Evolutionary conservation across 306 rosid species (phyloP), one percentile per base, ranked within the genome.

Genomic region (Pachyrhizus erosus): DNA sequence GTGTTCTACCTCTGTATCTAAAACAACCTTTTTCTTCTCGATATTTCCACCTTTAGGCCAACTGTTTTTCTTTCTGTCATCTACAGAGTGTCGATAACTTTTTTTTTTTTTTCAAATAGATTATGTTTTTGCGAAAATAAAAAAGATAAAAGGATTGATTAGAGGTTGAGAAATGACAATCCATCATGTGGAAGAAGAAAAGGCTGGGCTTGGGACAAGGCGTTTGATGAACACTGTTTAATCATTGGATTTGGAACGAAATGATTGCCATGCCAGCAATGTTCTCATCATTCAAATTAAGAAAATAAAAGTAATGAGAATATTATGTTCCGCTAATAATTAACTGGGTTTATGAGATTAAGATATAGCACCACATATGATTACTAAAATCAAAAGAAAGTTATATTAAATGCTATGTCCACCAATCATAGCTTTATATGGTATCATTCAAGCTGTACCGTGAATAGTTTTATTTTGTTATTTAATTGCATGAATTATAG

Each of bases 261-360:
- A 86, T 78, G 74, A 78, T 82, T 77, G 18, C 13, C 31, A 39
- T 73, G 74, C 84, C 86, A 72, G 79, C 80, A 46, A 72, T 49
- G 66, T 64, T 76, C 75, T 76, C 34, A 48, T 76, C 57, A 37
- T 49, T 21, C 70, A 39, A 61, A 69, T 75, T 75, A 45, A 65
- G 7, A 42, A 37, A 71, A 66, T 65, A 26, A 61, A 26, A 12
- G 42, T 55, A 7, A 34, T 8, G 3, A 66, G 70, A 82, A 66
- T 40, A 81, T 61, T 65, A 73, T 20, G 61, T 40, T 73, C 48
- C 24, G 7, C 13, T 24, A 62, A 81, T 82, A 82, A 74, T 65
- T 74, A 62, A 73, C 12, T 12, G 68, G 17, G 24, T 10, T 65
- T 21, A 4, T 27, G 60, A 4, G 75, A 2, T 49, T 49, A 66